Base-by-base conservation (phyloP, 495 filamentous ascomycete genomes). In the Hyphodiscus hymeniophilus region DNA sequence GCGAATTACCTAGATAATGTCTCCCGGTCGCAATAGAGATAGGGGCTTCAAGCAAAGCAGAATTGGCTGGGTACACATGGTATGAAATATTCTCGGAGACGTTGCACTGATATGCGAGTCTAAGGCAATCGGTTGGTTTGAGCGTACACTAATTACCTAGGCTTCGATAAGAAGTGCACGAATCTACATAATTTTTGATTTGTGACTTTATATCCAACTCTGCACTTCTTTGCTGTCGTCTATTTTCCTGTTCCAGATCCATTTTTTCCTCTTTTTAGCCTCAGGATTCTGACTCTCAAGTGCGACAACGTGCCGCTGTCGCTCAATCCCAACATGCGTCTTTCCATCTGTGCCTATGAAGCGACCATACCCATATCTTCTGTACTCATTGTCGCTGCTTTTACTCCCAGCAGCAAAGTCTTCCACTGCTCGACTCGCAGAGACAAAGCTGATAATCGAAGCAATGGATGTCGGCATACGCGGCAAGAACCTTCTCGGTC, bases 321-420 rank as follows among this genome's bases (percentile, higher is more conserved):
- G 59, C 49, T 75, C 70, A 45, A 72, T 66, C 0, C 71, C 71
- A 10, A 70, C 44, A 50, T 71, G 66, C 0, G 57, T 57, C 30
- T 58, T 61, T 0, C 68, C 63, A 55, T 75, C 70, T 0, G 50
- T 59, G 1, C 70, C 71, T 7, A 71, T 45, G 38, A 60, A 72
- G 7, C 55, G 52, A 0, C 70, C 71, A 56, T 63, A 73, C 11
- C 61, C 65, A 47, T 68, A 72, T 2, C 48, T 59, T 2, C 48
- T 59, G 7, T 46, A 26, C 11, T 45, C 33, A 13, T 42, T 28
- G 0, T 28, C 26, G 35, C 55, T 18, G 7, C 1, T 6, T 31
- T 22, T 21, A n/a, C 8, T 43, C 6, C 31, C 13, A 17, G 11
- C 7, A 3, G 17, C 33, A 10, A 36, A 55, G 48, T 65, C 60